Evolutionary conservation across 331 rosid genomes (phyloP), one percentile per base, ranked within the genome.

Genomic region (Malus hybrid): DNA sequence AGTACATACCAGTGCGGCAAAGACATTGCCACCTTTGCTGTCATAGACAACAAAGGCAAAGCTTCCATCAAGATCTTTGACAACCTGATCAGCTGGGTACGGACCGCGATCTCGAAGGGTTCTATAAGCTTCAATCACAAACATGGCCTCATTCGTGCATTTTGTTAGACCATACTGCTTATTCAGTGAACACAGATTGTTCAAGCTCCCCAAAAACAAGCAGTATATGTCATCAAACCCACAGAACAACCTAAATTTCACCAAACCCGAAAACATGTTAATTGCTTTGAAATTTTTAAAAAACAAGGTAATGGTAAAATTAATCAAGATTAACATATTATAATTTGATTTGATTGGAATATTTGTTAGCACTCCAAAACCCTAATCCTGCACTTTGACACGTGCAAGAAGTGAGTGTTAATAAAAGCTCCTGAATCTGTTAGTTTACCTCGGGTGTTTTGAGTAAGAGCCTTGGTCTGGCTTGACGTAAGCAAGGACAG

Each of bases 31-130:
- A 73, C 80, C 74, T 75, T 84, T 92, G 89, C 97, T 95, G n/a
- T 95, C 99, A 72, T 95, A 95, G 48, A 95, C 93, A 84, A 95
- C 97, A 83, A 95, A 92, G 67, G 99, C 97, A 84, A 95, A 95
- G 79, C 93, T 90, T 3, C 99, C 99, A 10, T 95, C 99, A 44
- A 95, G 93, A 6, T 87, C 99, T 87, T 95, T 95, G 3, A 95
- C 85, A 71, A 95, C 99, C 74, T 92, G 99, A 72, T 95, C 99
- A 22, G 97, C 97, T 0, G 99, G 97, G 78, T 95, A 95, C 15
- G 86, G 99, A 69, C 99, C 98, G 6, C 99, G 74, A 82, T 95
- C 98, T 1, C 99, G 82, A 0, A 95, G 97, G 20, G 99, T 92
- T 79, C 82, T 84, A 59, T 92, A 95, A 61, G 98, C 99, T 83